Conservation (phyloP, 1,139 yeast species). For the Candida labiduridarum region DNA sequence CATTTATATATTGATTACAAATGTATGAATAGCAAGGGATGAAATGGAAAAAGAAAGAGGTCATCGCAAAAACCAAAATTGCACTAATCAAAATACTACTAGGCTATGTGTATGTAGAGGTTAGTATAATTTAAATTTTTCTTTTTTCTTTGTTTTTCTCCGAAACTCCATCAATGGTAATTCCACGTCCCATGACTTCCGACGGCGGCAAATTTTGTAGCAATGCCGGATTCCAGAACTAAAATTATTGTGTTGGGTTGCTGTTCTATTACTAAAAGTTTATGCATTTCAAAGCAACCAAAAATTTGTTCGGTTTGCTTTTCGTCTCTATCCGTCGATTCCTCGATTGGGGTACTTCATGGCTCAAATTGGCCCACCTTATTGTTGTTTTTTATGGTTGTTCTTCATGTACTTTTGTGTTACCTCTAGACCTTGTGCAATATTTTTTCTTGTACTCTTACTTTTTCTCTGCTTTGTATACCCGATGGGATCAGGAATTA, state of each 20-base stretch:
- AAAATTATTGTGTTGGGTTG: background rate
- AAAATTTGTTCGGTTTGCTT: background rate
- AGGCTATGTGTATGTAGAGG: background rate
- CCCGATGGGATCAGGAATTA: slow-evolving; percentile 1
- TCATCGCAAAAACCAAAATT: slow-evolving; percentile 2
- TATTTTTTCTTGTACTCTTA: background rate
- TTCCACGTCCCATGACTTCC: slow-evolving; percentile 1
- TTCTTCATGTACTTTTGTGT: background rate
- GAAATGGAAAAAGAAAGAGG: background rate
- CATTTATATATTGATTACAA: background rate
- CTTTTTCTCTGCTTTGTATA: background rate
- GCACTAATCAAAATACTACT: background rate
- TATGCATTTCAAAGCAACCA: slow-evolving; percentile 1
- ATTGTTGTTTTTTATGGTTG: background rate
- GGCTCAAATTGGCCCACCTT: background rate
- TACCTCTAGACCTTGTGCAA: background rate
- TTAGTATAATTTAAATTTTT: background rate
- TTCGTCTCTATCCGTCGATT: background rate
- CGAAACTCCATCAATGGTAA: background rate
- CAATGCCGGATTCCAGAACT: slow-evolving; percentile 1
- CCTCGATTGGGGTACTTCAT: slow-evolving; percentile 2
- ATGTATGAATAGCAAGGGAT: background rate
- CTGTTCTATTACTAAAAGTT: background rate
- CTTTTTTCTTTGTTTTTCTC: background rate
- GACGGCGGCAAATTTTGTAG: background rate